Evolutionary conservation across 305 asterid genomes (phyloP).

Genomic region (Fraxinus angustifolia): DNA sequence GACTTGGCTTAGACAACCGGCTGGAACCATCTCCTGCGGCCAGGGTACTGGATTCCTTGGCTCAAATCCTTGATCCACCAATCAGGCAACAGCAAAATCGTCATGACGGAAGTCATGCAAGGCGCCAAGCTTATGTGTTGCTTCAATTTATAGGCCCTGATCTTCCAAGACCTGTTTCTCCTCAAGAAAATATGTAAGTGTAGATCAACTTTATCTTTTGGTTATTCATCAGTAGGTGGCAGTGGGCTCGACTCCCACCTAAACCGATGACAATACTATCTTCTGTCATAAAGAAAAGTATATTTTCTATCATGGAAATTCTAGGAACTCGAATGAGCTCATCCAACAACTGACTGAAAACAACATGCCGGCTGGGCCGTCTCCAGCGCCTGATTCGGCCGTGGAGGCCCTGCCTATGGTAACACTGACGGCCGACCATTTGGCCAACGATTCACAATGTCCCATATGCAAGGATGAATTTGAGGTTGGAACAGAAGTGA

Average conservation of each 20-base stretch:
- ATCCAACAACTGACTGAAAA: conserved; percentile 37
- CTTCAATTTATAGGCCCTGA: conserved; percentile 64
- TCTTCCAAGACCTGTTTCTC: conserved; percentile 38
- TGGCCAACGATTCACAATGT: conserved; percentile 48
- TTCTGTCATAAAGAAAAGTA: neutral
- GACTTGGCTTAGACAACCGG: conserved; percentile 29
- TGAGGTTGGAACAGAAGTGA: conserved; percentile 51
- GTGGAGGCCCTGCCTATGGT: conserved; percentile 49
- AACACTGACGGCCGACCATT: conserved; percentile 35
- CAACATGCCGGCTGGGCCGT: conserved; percentile 46
- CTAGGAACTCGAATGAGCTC: conserved; percentile 19
- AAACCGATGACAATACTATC: neutral
- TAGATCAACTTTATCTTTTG: neutral
- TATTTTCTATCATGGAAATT: neutral
- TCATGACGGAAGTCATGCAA: conserved; percentile 1
- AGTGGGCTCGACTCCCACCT: neutral
- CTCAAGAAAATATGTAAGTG: conserved; percentile 13
- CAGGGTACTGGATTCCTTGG: conserved; percentile 44
- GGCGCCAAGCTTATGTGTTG: conserved; percentile 38
- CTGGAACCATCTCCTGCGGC: conserved; percentile 43
- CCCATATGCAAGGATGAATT: conserved; percentile 91
- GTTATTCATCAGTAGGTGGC: neutral
- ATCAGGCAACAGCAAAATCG: conserved; percentile 5
- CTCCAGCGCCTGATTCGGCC: conserved; percentile 35
- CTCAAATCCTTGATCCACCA: conserved; percentile 48